These are phyloP conservation scores for Pestalotiopsis sp. DNA, from an alignment of 2,329 filamentous ascomycete species.

Conservation along the genomic window DNA sequence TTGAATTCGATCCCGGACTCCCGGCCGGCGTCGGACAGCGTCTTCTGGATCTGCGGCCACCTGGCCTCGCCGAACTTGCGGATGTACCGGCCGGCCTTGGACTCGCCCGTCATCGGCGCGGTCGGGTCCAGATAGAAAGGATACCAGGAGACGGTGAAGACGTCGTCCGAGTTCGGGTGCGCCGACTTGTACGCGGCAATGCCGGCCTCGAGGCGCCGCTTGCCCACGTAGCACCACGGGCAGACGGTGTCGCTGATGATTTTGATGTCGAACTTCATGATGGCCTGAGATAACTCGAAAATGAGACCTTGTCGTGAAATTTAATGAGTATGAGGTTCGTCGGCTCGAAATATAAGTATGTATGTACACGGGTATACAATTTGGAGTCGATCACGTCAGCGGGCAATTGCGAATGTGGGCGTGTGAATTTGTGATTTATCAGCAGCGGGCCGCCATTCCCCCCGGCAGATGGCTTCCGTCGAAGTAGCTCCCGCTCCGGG, in stretches of 20 bases:
- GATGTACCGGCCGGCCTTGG: constrained; percentile 46
- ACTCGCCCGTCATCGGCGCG: constrained; percentile 38
- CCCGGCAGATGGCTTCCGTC: neutral
- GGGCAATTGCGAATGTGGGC: neutral
- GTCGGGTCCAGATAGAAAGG: constrained; percentile 69
- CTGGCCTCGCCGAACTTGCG: constrained; percentile 61
- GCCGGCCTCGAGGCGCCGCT: constrained; percentile 62
- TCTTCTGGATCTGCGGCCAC: constrained; percentile 50
- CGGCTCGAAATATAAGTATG: neutral
- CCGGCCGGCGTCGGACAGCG: constrained; percentile 52
- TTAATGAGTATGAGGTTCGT: too few relatives aligned
- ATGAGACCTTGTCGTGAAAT: too few relatives aligned
- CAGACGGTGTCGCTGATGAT: constrained; percentile 69
- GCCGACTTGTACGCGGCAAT: constrained; percentile 57
- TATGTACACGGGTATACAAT: neutral
- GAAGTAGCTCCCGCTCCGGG: neutral
- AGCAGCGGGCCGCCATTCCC: neutral
- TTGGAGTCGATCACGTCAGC: neutral
- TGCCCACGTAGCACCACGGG: constrained; percentile 68
- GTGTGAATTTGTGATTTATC: neutral
- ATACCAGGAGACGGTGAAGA: constrained; percentile 65
- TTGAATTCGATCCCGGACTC: constrained; percentile 64
- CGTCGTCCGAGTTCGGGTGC: constrained; percentile 56
- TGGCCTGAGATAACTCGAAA: constrained; percentile 25
- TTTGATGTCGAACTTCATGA: constrained; percentile 67